phyloP scores from a whole-genome alignment of 2,329 filamentous ascomycete species.

The Arthrobotrys entomopaga region DNA sequence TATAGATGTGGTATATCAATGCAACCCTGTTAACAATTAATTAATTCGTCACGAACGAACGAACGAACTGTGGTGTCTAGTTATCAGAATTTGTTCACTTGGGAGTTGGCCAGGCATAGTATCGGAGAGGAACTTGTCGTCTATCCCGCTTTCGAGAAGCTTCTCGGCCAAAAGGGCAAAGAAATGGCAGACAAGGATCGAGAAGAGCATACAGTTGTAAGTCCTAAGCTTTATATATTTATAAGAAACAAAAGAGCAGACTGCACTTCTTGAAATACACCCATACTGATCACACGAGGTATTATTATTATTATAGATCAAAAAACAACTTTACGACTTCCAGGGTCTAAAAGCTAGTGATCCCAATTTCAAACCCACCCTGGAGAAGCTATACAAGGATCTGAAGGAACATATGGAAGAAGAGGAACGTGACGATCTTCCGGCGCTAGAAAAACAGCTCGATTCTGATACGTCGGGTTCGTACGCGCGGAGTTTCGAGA shows the following conservation, averaged over 20 bases:
- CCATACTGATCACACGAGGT: no score
- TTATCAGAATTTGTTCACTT: conserved; percentile 65
- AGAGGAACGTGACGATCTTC: conserved; percentile 67
- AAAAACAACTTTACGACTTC: conserved; percentile 66
- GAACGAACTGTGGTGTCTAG: background rate
- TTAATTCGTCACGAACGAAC: no score
- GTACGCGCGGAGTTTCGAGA: conserved; percentile 64
- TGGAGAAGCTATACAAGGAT: conserved; percentile 64
- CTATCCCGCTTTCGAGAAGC: conserved; percentile 68
- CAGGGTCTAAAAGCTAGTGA: conserved; percentile 64
- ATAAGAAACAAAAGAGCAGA: background rate
- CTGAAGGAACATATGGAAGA: conserved; percentile 66
- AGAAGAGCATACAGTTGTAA: conserved; percentile 45
- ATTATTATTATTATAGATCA: conserved; percentile 63
- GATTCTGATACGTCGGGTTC: conserved; percentile 60
- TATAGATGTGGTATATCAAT: background rate
- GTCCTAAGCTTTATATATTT: background rate
- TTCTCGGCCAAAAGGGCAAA: conserved; percentile 64
- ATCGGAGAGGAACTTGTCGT: conserved; percentile 67
- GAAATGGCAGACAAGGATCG: conserved; percentile 66
- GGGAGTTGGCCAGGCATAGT: conserved; percentile 66
- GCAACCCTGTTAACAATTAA: background rate
- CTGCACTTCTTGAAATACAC: background rate
- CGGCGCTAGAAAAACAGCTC: conserved; percentile 65
- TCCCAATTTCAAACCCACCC: conserved; percentile 63